Base-by-base conservation (phyloP, 805 yeast species). In the Yamadazyma tumulicola region DNA sequence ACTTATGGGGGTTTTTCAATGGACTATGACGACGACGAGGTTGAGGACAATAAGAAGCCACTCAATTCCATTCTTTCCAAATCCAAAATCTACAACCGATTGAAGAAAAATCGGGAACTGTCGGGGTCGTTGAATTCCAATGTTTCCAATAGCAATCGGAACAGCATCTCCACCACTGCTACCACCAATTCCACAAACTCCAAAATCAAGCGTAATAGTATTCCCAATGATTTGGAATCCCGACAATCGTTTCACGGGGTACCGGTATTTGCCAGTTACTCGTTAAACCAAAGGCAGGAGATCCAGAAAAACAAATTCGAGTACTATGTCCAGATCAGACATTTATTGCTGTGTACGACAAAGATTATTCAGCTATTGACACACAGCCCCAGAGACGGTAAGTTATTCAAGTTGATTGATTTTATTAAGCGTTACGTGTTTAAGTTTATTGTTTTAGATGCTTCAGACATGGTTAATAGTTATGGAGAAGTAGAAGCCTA, bases 71-170 rank as follows among this genome's bases (percentile, higher is more conserved):
- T 49, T 6, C 34, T 50, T 13, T 43, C 63, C 12, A 66, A 65
- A 37, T 55, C 68, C 4, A 52, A 53, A 38, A 47, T 66, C 24
- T 66, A 65, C 41, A 58, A 57, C 38, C 56, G 57, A 35, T 45
- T 65, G 16, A 64, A 55, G 38, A 63, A 60, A 34, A 52, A 60
- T 34, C 47, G 70, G 4, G 69, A 64, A 28, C 64, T 59, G 55
- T 43, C 55, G 6, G 38, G 55, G n/a, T 57, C 64, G 2, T 32
- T 49, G 29, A 47, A 38, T 19, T 57, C 64, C 3, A 46, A 38
- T 18, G 28, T 39, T 10, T 52, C 59, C 6, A 31, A 17, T 34
- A 45, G 57, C 27, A 49, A 42, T 36, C 41, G 59, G 29, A 50
- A 48, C 22, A 51, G 61, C 19, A 40, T 50, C 4, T 42, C 47